These are phyloP conservation scores for Akebia trifoliata DNA, from an alignment of 164 flowering plant genomes.

Conservation along the genomic window DNA sequence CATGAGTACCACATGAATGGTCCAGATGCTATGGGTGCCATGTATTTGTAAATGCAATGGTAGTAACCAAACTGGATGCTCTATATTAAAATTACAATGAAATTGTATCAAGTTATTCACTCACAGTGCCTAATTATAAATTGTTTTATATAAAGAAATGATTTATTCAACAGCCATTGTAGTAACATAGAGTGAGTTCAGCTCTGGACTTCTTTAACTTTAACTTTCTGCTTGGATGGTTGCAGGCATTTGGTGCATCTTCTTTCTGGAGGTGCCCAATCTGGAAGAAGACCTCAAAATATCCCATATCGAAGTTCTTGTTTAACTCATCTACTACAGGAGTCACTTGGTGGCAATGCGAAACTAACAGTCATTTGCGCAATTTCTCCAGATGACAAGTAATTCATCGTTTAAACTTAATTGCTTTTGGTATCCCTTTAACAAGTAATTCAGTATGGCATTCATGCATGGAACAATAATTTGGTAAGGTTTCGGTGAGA, in stretches of 20 bases:
- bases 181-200: neutral
- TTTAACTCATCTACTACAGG: slow-evolving; percentile 73
- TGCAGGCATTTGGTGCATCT: slow-evolving; percentile 69
- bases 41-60: neutral
- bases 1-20: too few species aligned
- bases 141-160: too few species aligned
- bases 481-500: too few species aligned
- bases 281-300: slow-evolving; percentile 34
- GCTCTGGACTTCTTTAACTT: neutral
- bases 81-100: too few species aligned
- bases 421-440: neutral
- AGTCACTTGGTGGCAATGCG: slow-evolving; percentile 93
- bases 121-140: too few species aligned
- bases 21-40: too few species aligned
- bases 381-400: slow-evolving; percentile 72
- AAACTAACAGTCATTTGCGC: slow-evolving; percentile 81
- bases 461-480: neutral
- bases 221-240: slow-evolving; percentile 8
- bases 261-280: slow-evolving; percentile 46
- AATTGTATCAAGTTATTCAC: too few species aligned
- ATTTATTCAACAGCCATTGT: too few species aligned
- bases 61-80: neutral
- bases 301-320: slow-evolving; percentile 53
- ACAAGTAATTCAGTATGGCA: neutral
- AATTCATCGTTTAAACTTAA: neutral